Percentiles rank a stretch among this genome's conserved stretches.
Evolutionary conservation across 1,284 basidiomycete genomes (phyloP).

Genomic region (Abortiporus biennis): DNA sequence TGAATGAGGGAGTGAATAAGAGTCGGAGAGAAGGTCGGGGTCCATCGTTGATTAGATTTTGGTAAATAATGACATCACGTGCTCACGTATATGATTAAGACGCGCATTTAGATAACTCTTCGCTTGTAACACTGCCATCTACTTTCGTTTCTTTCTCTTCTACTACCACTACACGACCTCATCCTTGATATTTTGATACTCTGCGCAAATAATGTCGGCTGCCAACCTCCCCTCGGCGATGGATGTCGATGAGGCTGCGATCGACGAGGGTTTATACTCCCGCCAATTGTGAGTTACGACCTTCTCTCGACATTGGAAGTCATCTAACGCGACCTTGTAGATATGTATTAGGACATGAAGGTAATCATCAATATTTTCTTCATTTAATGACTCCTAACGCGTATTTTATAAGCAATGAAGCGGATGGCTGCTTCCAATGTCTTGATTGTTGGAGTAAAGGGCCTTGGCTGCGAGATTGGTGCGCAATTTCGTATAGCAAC

Average conservation of each 20-base stretch:
- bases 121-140: neutral
- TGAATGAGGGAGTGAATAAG: neutral
- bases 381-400: slow-evolving; percentile 3
- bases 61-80: neutral
- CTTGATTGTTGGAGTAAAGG: slow-evolving; percentile 89
- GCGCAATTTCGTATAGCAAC: slow-evolving; percentile 18
- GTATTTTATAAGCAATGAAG: slow-evolving; percentile 69
- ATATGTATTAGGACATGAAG: slow-evolving; percentile 95
- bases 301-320: slow-evolving; percentile 15
- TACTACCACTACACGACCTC: slow-evolving; percentile 14
- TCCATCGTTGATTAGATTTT: too few relatives aligned
- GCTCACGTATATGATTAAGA: too few relatives aligned
- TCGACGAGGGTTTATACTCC: slow-evolving; percentile 92
- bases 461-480: slow-evolving; percentile 97
- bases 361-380: slow-evolving; percentile 31
- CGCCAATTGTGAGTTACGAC: slow-evolving; percentile 79
- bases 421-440: slow-evolving; percentile 97
- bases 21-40: neutral
- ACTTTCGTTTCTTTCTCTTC: slow-evolving; percentile 6
- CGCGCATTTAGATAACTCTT: neutral
- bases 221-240: slow-evolving; percentile 52
- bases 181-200: slow-evolving; percentile 8
- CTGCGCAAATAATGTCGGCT: slow-evolving; percentile 40
- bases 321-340: slow-evolving; percentile 37
- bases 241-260: slow-evolving; percentile 80